Evolutionary conservation across 441 rosid genomes (phyloP), one percentile per base, ranked within the genome.

Genomic region (Euphorbia corollata): DNA sequence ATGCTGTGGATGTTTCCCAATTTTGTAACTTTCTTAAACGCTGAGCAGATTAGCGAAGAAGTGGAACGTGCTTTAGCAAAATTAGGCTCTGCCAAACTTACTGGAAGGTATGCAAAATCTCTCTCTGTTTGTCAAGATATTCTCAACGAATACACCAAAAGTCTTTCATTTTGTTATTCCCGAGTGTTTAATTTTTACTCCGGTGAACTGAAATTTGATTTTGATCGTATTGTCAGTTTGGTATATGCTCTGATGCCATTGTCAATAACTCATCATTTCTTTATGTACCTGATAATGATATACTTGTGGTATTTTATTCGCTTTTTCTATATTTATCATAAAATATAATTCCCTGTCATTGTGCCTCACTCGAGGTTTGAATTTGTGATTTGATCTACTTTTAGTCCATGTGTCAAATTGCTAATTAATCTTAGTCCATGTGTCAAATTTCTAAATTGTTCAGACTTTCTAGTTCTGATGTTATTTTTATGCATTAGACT

Each of bases 21-120:
- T 11, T 15, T 11, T 45, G 50, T 45, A 45, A 45, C 16, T 4
- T 45, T 39, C 27, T 71, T 53, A 38, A 64, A 53, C 71, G 61
- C 64, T 12, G 64, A 71, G 61, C 76, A 91, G 97, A 94, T 91
- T 61, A 91, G 97, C 9, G 97, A 91, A 81, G 97, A 91, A 80
- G 90, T 91, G 68, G 97, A 91, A 71, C 85, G 96, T 53, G 97
- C 97, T 71, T 75, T 91, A 69, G 89, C 97, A 47, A 91, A 91
- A 78, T 70, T 89, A 27, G 90, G 88, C 9, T 82, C 94, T 64
- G 78, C 94, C 30, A 86, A 81, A 55, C 77, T 86, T 69, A 73
- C 61, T 59, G 88, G 81, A 70, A 81, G 94, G 96, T 89, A 71
- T 34, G 55, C 43, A 22, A 67, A 48, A 63, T 53, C 20, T 45